A percentile compares a stretch with the other conserved stretches of the same genome.
phyloP scores from a whole-genome alignment of 2,329 filamentous ascomycete genomes.

The Trichoderma breve region DNA sequence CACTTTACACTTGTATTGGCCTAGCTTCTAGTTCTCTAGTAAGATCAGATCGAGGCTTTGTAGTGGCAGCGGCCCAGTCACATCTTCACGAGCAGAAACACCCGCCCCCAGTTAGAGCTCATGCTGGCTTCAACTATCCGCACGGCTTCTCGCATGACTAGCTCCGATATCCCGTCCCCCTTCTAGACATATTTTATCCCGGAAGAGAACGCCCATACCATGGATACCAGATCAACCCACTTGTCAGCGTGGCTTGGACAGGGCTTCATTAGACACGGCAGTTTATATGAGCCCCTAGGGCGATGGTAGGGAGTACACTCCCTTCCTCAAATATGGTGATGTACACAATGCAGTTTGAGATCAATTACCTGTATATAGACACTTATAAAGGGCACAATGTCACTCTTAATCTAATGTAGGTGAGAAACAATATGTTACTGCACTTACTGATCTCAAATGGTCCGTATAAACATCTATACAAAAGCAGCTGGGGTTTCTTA shows the following conservation, averaged over 20 bases:
- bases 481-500: background rate
- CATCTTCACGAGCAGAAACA: background rate
- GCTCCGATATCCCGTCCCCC: background rate
- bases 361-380: background rate
- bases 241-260: background rate
- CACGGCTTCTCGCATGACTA: background rate
- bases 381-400: background rate
- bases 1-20: background rate
- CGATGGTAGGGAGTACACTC: background rate
- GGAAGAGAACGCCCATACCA: background rate
- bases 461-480: background rate
- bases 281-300: background rate
- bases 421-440: background rate
- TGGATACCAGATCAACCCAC: background rate
- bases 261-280: background rate
- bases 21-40: background rate
- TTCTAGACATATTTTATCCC: background rate
- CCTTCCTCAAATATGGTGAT: background rate
- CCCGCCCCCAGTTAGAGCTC: background rate
- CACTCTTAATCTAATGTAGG: background rate
- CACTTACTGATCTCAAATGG: background rate
- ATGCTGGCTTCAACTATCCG: background rate
- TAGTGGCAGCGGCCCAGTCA: background rate
- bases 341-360: background rate
- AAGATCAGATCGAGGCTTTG: background rate